Conservation (phyloP, 1,284 basidiomycete genomes). For the Ustilago trichophora region DNA sequence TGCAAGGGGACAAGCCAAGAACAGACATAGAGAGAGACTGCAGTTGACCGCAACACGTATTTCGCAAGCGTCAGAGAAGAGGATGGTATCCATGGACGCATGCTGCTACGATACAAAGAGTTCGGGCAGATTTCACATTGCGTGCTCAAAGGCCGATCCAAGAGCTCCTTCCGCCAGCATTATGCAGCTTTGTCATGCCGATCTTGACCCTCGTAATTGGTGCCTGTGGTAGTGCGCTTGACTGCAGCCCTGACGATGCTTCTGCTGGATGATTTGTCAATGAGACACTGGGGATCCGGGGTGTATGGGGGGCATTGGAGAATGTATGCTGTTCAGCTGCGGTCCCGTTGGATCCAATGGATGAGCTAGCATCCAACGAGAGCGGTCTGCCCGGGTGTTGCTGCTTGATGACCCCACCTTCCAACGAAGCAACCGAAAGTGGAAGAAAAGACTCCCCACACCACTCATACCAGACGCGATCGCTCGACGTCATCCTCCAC, state of each 20-base stretch:
- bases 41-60: no score
- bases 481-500: conserved; percentile 83
- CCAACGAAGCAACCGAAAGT: conserved; percentile 45
- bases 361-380: conserved; percentile 34
- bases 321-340: conserved; percentile 36
- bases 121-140: no score
- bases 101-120: no score
- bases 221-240: conserved; percentile 11
- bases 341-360: conserved; percentile 20
- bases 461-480: conserved; percentile 99
- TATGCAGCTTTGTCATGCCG: conserved; percentile 89
- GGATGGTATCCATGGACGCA: no score
- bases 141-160: conserved; percentile 78
- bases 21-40: no score
- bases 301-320: conserved; percentile 59
- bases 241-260: conserved; percentile 4
- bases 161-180: conserved; percentile 85
- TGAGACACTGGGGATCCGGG: conserved; percentile 47
- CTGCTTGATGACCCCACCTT: conserved; percentile 3
- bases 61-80: no score
- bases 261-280: conserved; percentile 7
- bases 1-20: no score
- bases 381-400: conserved; percentile 12
- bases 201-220: conserved; percentile 75
- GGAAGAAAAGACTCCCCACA: conserved; percentile 88